Conservation (phyloP, 441 rosid species). For the Eutrema salsugineum region DNA sequence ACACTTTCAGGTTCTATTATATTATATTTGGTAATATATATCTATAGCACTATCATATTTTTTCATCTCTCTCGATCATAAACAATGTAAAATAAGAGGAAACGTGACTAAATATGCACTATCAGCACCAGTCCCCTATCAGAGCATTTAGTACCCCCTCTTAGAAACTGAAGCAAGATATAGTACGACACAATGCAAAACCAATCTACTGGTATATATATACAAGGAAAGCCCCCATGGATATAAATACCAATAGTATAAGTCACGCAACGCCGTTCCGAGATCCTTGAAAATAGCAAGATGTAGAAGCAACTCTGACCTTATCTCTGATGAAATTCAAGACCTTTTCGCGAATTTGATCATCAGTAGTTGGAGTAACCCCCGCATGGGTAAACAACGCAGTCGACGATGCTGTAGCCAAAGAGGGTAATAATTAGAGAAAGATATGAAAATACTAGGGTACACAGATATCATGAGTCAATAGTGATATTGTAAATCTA, state of each 20-base stretch:
- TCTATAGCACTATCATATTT: background rate
- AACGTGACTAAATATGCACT: background rate
- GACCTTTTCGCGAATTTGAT: conserved; percentile 78
- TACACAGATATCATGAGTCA: background rate
- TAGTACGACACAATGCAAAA: background rate
- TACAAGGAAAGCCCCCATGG: background rate
- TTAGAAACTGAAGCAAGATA: background rate
- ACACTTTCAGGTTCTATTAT: background rate
- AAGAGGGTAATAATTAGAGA: conserved; percentile 2
- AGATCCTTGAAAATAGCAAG: background rate
- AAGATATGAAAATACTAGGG: background rate
- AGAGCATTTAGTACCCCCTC: background rate
- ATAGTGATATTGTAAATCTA: background rate
- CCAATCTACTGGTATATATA: background rate
- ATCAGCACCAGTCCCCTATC: background rate
- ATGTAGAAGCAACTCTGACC: conserved; percentile 37
- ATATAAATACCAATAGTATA: background rate
- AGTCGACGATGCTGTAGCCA: conserved; percentile 67
- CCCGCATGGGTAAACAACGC: conserved; percentile 85
- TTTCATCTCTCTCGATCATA: background rate
- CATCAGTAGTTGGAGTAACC: conserved; percentile 66
- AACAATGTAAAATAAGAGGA: background rate
- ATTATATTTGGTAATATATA: background rate
- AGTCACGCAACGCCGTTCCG: background rate
- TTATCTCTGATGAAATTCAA: conserved; percentile 82